Base-by-base conservation (phyloP, 2,329 filamentous ascomycete genomes). In the Penicillium brasilianum region DNA sequence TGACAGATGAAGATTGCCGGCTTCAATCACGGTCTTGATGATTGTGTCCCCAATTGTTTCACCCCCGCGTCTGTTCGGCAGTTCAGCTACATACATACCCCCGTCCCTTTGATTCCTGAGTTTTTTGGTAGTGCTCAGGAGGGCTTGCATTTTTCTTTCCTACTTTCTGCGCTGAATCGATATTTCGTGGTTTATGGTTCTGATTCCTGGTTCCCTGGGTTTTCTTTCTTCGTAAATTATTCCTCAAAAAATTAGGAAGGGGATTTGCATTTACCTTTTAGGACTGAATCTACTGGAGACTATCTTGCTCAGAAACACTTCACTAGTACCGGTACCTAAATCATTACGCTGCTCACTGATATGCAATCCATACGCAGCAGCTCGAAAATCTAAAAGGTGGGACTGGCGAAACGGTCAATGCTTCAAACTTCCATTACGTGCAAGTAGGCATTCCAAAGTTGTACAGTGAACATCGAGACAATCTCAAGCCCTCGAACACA, bases 11-110 rank as follows among this genome's bases (percentile, higher is more conserved):
- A 55, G 55, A 36, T 52, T 43, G 58, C 43, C 13, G 49, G 36
- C 16, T 25, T 48, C 37, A 34, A 39, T 46, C 55, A 57, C 55
- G 34, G 55, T 58, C 55, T 58, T 52, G 18, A 28, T 22, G 55
- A 58, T 52, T 52, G 55, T 58, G 46, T 36, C 49, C 25, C 37
- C 18, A 16, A 37, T 30, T 25, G 28, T 58, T n/a, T 39, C 25
- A 28, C 48, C 39, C 25, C 50, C 36, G 18, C 37, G 37, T 55
- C 44, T 55, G 55, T 58, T 43, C 55, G 22, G 36, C 55, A 57
- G 55, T 58, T 58, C 61, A 66, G 56, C 63, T 61, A 66, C 63
- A 61, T 66, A 66, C 63, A 66, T 66, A 66, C 63, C 63, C 63
- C 61, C 46, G 30, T 50, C 46, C 59, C 57, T 64, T 51, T 28